These are phyloP conservation scores for Blastobotrys malaysiensis DNA, from an alignment of 1,139 yeast genomes.

Conservation along the genomic window DNA sequence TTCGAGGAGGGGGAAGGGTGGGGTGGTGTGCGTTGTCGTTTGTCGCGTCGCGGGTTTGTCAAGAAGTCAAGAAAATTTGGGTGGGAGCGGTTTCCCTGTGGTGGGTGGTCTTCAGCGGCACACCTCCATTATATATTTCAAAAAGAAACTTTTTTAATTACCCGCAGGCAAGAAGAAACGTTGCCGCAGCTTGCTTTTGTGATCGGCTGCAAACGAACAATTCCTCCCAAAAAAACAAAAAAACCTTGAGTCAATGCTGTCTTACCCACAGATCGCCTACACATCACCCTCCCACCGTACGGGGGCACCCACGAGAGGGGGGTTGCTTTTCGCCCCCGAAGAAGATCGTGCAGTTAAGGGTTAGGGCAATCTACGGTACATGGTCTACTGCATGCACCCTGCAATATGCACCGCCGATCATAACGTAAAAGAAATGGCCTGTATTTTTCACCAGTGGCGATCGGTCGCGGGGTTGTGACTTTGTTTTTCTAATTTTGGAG, in stretches of 20 bases:
- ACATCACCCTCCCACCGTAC: not conserved
- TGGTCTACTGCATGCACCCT: not conserved
- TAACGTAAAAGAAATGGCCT: not conserved
- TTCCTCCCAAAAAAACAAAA: not conserved
- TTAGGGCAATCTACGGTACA: not conserved
- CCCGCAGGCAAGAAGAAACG: not conserved
- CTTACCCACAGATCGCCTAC: not conserved
- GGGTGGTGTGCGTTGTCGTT: not conserved
- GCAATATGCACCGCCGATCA: not conserved
- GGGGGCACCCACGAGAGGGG: too few relatives aligned
- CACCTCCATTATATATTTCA: not conserved
- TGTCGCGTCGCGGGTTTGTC: not conserved
- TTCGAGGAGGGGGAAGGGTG: slow-evolving; percentile 1
- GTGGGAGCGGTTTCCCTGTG: not conserved
- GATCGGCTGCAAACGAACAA: not conserved
- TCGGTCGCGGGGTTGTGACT: not conserved
- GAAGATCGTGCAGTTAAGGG: not conserved
- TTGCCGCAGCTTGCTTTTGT: not conserved
- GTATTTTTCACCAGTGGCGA: not conserved
- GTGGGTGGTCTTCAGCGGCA: not conserved
- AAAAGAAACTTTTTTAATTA: not conserved
- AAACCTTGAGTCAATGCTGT: not conserved
- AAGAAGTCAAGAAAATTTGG: not conserved
- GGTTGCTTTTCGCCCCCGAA: not conserved
- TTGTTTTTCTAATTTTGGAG: too few relatives aligned